These are phyloP conservation scores for Xylaria arbuscula DNA, from an alignment of 2,329 filamentous ascomycete species.

Conservation along the genomic window DNA sequence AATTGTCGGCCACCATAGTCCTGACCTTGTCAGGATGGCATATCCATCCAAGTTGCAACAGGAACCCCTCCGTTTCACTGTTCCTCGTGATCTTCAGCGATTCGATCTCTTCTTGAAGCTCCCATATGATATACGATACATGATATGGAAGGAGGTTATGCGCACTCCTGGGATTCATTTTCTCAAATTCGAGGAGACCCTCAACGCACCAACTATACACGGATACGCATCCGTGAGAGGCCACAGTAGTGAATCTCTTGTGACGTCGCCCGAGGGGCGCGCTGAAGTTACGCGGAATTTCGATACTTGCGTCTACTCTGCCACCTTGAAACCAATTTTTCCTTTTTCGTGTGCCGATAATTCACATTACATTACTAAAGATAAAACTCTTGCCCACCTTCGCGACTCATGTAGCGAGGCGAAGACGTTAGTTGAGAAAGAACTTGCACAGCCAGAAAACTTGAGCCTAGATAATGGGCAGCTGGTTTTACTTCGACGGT, in stretches of 20 bases:
- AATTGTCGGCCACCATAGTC: neutral
- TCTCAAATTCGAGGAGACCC: slow-evolving; percentile 45
- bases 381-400: slow-evolving; percentile 43
- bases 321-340: slow-evolving; percentile 43
- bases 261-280: neutral
- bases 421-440: slow-evolving; percentile 36
- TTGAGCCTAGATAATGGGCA: slow-evolving; percentile 43
- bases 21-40: slow-evolving; percentile 26
- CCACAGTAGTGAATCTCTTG: slow-evolving; percentile 14
- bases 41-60: slow-evolving; percentile 7
- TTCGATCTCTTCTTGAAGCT: slow-evolving; percentile 44
- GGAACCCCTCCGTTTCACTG: slow-evolving; percentile 37
- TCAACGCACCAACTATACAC: slow-evolving; percentile 1
- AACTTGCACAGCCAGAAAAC: slow-evolving; percentile 41
- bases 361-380: slow-evolving; percentile 46
- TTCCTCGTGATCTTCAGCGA: slow-evolving; percentile 42
- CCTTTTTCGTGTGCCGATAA: slow-evolving; percentile 42
- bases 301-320: slow-evolving; percentile 27
- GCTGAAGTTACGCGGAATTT: neutral
- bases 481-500: slow-evolving; percentile 42
- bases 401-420: slow-evolving; percentile 44
- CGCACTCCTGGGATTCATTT: slow-evolving; percentile 50
- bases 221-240: slow-evolving; percentile 4
- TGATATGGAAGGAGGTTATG: slow-evolving; percentile 47
- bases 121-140: slow-evolving; percentile 47